Evolutionary conservation across 2,329 filamentous ascomycete genomes (phyloP), one percentile per base, ranked within the genome.

Genomic region (Exophiala xenobiotica): DNA sequence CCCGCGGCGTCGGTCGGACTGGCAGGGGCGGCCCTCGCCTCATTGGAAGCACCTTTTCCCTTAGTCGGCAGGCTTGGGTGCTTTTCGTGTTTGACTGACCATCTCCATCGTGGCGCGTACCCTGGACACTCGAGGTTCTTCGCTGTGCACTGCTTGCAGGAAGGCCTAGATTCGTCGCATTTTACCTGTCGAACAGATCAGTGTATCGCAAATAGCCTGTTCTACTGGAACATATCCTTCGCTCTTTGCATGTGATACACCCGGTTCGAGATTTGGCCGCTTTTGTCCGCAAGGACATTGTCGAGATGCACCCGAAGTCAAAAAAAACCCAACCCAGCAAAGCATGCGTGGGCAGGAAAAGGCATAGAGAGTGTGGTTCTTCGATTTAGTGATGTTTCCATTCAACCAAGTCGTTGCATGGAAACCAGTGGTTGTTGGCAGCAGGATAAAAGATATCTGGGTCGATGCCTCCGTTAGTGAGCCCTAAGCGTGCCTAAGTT

Each of bases 61-160:
- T 11, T 14, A 14, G 29, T 4, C 5, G 16, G 29, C 4, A 27
- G 26, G 26, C 19, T 19, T 6, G 9, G 12, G 7, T 47, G 31
- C 22, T n/a, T 6, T 26, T 48, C 45, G 29, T 48, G 45, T 29
- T 48, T 48, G 23, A 11, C 40, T 4, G 45, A 48, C 45, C 45
- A 48, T 29, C 27, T 48, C 45, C 45, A 48, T 9, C 45, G 33
- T 3, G 14, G 8, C 6, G 11, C 33, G 22, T 48, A 48, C 5
- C 45, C 45, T 7, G 45, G 45, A 20, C 45, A 48, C 12, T 48
- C 45, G 3, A 48, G 45, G 18, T 33, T 8, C 18, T 40, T 48
- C 3, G 4, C 22, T 11, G 18, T 16, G n/a, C 45, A 48, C 22
- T 48, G 45, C 3, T 5, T 16, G 20, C 45, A 48, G 11, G n/a